Evolutionary conservation across 805 yeast genomes (phyloP), one percentile per base, ranked within the genome.

Genomic region (Barnettozyma californica): DNA sequence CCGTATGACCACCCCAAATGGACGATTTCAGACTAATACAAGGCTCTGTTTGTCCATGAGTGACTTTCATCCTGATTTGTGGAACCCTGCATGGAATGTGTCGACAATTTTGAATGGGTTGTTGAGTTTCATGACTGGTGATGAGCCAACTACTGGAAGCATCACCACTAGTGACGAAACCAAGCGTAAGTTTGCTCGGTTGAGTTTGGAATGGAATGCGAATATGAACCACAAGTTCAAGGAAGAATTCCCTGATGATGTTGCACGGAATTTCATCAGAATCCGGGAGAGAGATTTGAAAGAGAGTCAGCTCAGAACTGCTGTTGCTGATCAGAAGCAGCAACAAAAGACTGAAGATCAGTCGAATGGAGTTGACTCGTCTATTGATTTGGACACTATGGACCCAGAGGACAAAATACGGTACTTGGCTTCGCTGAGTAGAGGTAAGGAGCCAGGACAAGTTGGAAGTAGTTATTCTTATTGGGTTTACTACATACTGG

Each of bases 61-160:
- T 59, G 97, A 91, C 68, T 91, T 81, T 65, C 98, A 91, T 59
- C 97, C 96, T 3, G 94, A 90, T 64, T 71, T 85, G 1, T 91
- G 98, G 98, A 90, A 91, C 65, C 97, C 98, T 1, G 89, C 95
- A 7, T 91, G 97, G 97, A 81, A 90, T 41, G 97, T 91, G 23
- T 74, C 88, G 31, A 90, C 97, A 0, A 91, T 91, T 19, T 73
- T 91, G 57, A 87, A 83, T 10, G 98, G 97, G 0, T 70, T 91
- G 34, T 70, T 91, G 55, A 87, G 96, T 63, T 91, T 91, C 61
- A 91, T 91, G 98, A 88, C 95, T 1, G 84, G 94, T 9, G 78
- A 79, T 50, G 97, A 91, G 56, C 69, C 77, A 23, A 87, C 97
- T 2, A 84, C 96, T 0, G 97, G 97, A 0, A 81, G 92, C 9